Conservation (phyloP, 192 early-diverging fungal genomes). For the Tieghemiomyces parasiticus region DNA sequence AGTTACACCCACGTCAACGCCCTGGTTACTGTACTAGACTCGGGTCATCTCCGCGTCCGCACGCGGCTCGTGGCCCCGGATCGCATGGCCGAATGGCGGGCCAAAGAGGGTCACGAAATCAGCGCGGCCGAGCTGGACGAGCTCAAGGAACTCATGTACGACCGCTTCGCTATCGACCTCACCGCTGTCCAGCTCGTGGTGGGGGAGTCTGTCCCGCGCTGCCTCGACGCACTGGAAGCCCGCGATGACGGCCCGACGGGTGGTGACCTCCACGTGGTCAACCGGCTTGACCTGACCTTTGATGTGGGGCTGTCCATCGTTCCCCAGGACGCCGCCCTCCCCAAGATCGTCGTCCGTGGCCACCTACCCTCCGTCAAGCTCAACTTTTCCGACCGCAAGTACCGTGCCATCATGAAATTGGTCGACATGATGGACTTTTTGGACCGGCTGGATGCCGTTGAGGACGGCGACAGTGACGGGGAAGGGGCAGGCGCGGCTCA, state of each 20-base stretch:
- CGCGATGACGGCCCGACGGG: conserved; percentile 30
- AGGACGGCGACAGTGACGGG: conserved; percentile 19
- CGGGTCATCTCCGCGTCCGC: conserved; percentile 80
- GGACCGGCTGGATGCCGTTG: conserved; percentile 16
- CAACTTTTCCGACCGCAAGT: conserved; percentile 89
- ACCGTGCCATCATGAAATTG: conserved; percentile 64
- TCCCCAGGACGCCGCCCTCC: conserved; percentile 52
- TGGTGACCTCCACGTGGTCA: conserved; percentile 66
- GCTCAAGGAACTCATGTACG: conserved; percentile 74
- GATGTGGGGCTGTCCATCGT: conserved; percentile 73
- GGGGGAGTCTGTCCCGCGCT: conserved; percentile 54
- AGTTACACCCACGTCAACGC: conserved; percentile 35
- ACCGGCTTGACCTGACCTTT: conserved; percentile 74
- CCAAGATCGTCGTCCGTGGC: conserved; percentile 62
- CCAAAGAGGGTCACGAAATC: conserved; percentile 42
- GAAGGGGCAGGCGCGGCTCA: conserved; percentile 10
- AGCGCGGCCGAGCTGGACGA: conserved; percentile 49
- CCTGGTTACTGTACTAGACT: conserved; percentile 73
- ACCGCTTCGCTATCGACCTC: conserved; percentile 71
- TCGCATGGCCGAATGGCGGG: conserved; percentile 47
- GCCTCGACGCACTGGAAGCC: conserved; percentile 55
- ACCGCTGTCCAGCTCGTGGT: conserved; percentile 69
- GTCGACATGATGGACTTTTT: conserved; percentile 11
- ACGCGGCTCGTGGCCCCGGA: conserved; percentile 64
- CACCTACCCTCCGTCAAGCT: conserved; percentile 69